These are phyloP conservation scores for Cyberlindnera veronae DNA, from an alignment of 805 yeast species.

Conservation along the genomic window DNA sequence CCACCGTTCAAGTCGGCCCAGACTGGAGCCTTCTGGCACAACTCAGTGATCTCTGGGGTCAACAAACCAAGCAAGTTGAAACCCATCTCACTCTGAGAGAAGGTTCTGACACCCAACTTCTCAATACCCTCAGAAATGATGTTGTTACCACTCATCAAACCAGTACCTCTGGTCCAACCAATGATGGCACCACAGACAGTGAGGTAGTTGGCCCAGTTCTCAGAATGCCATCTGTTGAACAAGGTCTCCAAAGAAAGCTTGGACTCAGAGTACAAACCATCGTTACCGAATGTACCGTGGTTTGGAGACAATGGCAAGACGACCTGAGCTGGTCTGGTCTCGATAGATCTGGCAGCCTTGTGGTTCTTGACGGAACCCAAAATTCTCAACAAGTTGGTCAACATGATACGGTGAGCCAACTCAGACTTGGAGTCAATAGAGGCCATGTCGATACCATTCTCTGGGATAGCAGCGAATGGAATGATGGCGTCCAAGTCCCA, in stretches of 20 bases:
- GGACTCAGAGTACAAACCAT: constrained; percentile 97
- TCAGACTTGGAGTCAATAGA: constrained; percentile 92
- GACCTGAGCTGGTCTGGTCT: constrained; percentile 98
- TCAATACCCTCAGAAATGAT: constrained; percentile 98
- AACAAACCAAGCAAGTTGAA: constrained; percentile 93
- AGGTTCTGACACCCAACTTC: constrained; percentile 92
- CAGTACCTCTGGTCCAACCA: constrained; percentile 99
- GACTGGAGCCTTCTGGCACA: constrained; percentile 91
- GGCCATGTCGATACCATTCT: constrained; percentile 94
- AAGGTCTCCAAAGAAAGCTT: constrained; percentile 92
- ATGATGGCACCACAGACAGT: constrained; percentile 97
- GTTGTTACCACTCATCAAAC: constrained; percentile 96
- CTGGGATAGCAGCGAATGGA: constrained; percentile 99
- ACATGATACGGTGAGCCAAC: constrained; percentile 97
- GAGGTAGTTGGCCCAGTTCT: constrained; percentile 91
- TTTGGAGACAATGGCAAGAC: constrained; percentile 96
- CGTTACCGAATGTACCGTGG: constrained; percentile 98
- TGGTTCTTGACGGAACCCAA: constrained; percentile 86
- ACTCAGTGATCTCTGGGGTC: constrained; percentile 77
- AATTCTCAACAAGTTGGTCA: constrained; percentile 89
- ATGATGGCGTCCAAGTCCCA: constrained; percentile 96
- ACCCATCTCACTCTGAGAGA: constrained; percentile 99
- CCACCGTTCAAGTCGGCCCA: constrained; percentile 99
- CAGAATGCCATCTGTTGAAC: constrained; percentile 98
- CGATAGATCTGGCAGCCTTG: constrained; percentile 70